Conservation (phyloP, 495 filamentous ascomycete species). For the Hypomontagnella submonticulosa region DNA sequence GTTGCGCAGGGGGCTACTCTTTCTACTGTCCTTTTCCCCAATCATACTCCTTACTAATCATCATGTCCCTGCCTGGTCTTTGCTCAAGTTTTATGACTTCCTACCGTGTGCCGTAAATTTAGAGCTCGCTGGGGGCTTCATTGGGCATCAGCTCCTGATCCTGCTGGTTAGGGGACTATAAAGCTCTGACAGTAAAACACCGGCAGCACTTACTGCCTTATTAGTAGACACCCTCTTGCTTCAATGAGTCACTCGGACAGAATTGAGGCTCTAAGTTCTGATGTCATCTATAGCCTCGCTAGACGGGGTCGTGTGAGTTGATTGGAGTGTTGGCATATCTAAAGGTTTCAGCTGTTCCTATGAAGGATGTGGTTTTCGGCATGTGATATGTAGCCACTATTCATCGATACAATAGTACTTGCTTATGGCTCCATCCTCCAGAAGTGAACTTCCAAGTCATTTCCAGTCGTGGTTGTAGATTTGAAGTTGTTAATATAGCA, state of each 20-base stretch:
- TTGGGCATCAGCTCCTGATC: neutral
- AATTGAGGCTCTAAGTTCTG: constrained; percentile 3
- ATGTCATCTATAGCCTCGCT: constrained; percentile 7
- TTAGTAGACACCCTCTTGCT: too few species aligned
- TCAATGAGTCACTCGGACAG: constrained; percentile 4
- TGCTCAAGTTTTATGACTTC: constrained; percentile 15
- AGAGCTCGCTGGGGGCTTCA: neutral
- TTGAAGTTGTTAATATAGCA: too few species aligned
- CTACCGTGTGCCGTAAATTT: constrained; percentile 7
- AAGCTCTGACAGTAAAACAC: too few species aligned
- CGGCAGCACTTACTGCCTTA: neutral
- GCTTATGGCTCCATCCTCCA: too few species aligned
- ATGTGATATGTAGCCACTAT: too few species aligned
- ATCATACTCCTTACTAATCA: constrained; percentile 52
- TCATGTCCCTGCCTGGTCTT: constrained; percentile 42
- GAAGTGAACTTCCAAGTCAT: too few species aligned
- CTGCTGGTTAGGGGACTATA: too few species aligned
- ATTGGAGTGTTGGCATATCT: neutral
- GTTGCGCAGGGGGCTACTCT: constrained; percentile 47
- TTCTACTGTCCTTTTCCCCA: constrained; percentile 50
- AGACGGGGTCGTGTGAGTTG: constrained; percentile 15
- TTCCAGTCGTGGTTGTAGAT: too few species aligned
- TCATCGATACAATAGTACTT: too few species aligned
- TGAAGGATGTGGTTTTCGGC: neutral
- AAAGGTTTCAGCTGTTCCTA: neutral